Base-by-base conservation (phyloP, 2,329 filamentous ascomycete genomes). In the Verticillium longisporum region DNA sequence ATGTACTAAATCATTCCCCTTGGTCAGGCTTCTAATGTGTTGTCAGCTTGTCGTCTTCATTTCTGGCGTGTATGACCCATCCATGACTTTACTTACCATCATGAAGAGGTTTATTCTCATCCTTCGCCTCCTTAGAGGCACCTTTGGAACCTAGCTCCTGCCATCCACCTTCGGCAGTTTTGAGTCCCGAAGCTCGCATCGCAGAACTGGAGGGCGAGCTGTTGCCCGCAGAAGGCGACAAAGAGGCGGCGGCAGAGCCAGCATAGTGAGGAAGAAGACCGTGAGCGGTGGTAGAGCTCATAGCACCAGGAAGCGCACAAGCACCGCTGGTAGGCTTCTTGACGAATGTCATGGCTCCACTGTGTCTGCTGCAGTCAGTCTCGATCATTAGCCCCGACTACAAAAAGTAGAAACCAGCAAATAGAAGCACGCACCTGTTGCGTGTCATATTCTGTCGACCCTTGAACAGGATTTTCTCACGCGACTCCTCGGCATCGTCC, bases 181-280 rank as follows among this genome's bases (percentile, higher is more conserved):
- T 58, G 34, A 33, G 11, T 6, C 26, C 26, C 26, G 54, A 55
- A 7, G 54, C 26, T 21, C 54, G 54, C 26, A 33, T 15, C 13
- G 54, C 32, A 7, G 32, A 32, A n/a, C 7, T 33, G 1, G 31
- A 55, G 31, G 53, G 21, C 7, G 53, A 26, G 5, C 21, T 21
- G 31, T 26, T 55, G 53, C 21, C 53, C 56, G 79, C 75, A 26
- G 77, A 69, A 15, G 80, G 80, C 10, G 75, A 72, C 21, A 82
- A 72, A 56, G 79, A 83, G 26, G 81, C 80, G 10, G 81, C 79
- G 26, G 82, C 82, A 66, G 83, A 74, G 18, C 82, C 81, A 10
- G 75, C 70, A 61, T 82, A 84, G 36, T 83, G 80, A 15, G 82
- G 83, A 55, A 85, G 70, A 54, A 80, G 77, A n/a, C 81, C 83